Base-by-base conservation (phyloP, 1,284 basidiomycete species). In the Psilocybe mexicana region DNA sequence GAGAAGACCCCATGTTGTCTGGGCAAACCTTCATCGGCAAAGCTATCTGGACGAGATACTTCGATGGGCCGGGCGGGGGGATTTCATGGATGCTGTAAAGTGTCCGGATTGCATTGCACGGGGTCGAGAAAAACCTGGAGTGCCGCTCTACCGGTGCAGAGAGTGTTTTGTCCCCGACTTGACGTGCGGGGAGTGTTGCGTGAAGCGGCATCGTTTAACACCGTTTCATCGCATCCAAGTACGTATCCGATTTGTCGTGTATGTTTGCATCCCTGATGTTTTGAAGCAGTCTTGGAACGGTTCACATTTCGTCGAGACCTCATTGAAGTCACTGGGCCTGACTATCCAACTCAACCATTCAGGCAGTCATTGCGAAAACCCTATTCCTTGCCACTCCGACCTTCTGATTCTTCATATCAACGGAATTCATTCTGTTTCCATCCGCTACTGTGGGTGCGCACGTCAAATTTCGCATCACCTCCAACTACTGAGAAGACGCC, bases 1-100 rank as follows among this genome's bases (percentile, higher is more conserved):
- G 58, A 52, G 47, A 38, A 43, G 57, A 12, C 60, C 57, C 0
- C 56, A 61, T 53, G 49, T 61, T 26, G 43, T 61, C 1, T 61
- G 60, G 60, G 58, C 46, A 26, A 44, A 55, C n/a, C 2, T 28
- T 0, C 30, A 61, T 43, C 57, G 49, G 2, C 12, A 54, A 2
- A 4, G 1, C 2, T 61, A 61, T 33, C 50, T 61, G 12, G 54
- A 61, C 24, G 48, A n/a, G 10, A 30, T 30, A 10, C 33, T 10
- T 6, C 1, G 48, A 35, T 50, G 48, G 48, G 48, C 11, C 0
- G 48, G 48, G 4, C 36, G 48, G 18, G 48, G 48, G 3, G 33
- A 50, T 24, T 50, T 50, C 24, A 1, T 7, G 5, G 14, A 36
- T 18, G 48, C 12, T 23, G 6, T 5, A 3, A 6, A 24, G 5